Evolutionary conservation across 768 basidiomycete species (phyloP), one percentile per base, ranked within the genome.

Genomic region (Termitomyces heimii): DNA sequence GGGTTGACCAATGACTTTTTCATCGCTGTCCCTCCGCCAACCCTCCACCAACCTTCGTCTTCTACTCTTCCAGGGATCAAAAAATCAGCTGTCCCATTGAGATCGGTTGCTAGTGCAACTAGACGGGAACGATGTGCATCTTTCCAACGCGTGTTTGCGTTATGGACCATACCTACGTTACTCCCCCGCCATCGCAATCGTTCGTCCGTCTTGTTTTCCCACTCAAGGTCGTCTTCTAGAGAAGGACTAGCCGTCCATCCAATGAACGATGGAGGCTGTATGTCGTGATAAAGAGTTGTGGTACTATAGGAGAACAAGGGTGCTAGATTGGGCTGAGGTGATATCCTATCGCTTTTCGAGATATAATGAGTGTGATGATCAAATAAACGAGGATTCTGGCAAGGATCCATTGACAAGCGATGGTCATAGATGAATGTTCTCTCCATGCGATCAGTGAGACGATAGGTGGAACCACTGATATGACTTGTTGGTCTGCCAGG

Each of bases 101-200:
- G 53, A 5, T 71, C 60, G 16, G 70, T 77, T 9, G 74, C 62
- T 20, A 72, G 63, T 18, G 70, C 70, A 50, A 83, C 70, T 4
- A 84, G 66, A 13, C 73, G 66, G 6, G 71, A 64, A 3, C 84
- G 70, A 53, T 86, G 85, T 24, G 73, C 64, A 42, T 73, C 59
- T 56, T 62, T 58, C 84, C 84, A 85, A 7, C 67, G 65, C 22
- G 75, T 70, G 0, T 55, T 42, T 4, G 67, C 62, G 28, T 68
- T 62, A 22, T 75, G 71, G 34, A 63, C 65, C 44, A 80, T 83
- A n/a, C 88, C 88, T 0, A 86, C 87, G 32, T 81, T 88, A 37
- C 78, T 82, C 0, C 88, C 88, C 48, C 88, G 74, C 88, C 88
- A 91, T 37, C 80, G 71, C 22, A 89, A 55, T 20, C 78, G 68